Conservation (phyloP, 345 rosid species). For the Anacardium occidentale region DNA sequence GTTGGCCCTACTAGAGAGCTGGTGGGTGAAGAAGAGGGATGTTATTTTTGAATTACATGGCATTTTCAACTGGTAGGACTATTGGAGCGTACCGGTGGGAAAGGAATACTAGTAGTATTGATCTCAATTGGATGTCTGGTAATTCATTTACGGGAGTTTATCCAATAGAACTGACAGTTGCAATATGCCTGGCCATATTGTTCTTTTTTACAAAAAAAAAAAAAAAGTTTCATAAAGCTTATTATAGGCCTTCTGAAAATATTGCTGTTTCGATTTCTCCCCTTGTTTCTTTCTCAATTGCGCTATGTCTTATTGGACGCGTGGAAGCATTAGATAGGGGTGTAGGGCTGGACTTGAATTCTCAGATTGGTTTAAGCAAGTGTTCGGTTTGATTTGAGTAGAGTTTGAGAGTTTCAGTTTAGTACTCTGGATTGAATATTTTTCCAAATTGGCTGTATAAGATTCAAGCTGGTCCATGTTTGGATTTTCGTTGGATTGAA, state of each 20-base stretch:
- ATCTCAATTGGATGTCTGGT: constrained; percentile 18
- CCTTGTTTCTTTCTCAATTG: neutral
- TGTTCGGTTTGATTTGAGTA: no score
- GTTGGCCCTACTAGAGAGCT: constrained; percentile 9
- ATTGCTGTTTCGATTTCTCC: neutral
- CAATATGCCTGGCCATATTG: constrained; percentile 35
- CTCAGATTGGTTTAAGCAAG: no score
- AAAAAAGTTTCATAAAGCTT: constrained; percentile 13
- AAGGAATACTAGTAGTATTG: constrained; percentile 21
- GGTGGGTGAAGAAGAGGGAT: constrained; percentile 21
- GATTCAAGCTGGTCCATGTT: no score
- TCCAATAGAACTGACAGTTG: constrained; percentile 50
- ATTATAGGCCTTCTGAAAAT: constrained; percentile 16
- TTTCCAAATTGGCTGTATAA: no score
- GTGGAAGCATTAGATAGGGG: no score
- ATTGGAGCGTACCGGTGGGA: constrained; percentile 27
- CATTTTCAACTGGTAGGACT: constrained; percentile 43
- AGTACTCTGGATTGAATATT: no score
- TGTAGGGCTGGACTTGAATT: no score
- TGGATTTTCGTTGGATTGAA: no score
- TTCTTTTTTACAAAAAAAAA: no score
- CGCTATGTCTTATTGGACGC: no score
- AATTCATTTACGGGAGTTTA: constrained; percentile 11
- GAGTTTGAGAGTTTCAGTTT: no score
- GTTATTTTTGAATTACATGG: constrained; percentile 26